phyloP scores from a whole-genome alignment of 345 rosid genomes.

The Capsella bursapastoris region DNA sequence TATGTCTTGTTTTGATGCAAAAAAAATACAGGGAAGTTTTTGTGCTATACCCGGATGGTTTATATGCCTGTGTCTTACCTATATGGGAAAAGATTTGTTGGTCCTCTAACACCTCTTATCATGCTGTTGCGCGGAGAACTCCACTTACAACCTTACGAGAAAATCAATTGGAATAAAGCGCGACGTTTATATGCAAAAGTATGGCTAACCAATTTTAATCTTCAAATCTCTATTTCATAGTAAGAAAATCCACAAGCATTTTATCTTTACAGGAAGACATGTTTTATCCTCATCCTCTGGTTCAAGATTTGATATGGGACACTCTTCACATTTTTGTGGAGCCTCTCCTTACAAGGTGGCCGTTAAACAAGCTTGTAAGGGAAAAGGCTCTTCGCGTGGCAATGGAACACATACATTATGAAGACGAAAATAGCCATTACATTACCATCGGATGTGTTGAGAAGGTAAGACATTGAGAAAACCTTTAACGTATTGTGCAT shows the following conservation, averaged over 20 bases:
- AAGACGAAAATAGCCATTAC: constrained; percentile 63
- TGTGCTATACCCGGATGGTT: constrained; percentile 63
- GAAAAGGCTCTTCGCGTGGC: constrained; percentile 57
- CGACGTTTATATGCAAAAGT: constrained; percentile 60
- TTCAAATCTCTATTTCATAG: not conserved
- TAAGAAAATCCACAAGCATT: not conserved
- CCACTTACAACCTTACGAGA: constrained; percentile 53
- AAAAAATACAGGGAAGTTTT: constrained; percentile 50
- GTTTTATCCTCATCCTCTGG: constrained; percentile 57
- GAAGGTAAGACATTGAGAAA: constrained; percentile 49
- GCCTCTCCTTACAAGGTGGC: constrained; percentile 59
- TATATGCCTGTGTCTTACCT: constrained; percentile 74
- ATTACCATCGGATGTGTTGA: constrained; percentile 61
- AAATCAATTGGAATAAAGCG: constrained; percentile 59
- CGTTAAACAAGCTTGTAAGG: constrained; percentile 58
- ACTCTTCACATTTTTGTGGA: constrained; percentile 53
- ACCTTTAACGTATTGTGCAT: not conserved
- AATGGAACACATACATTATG: constrained; percentile 64
- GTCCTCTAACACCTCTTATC: constrained; percentile 53
- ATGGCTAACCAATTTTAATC: not conserved
- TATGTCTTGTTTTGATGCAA: not conserved
- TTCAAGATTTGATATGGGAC: constrained; percentile 65
- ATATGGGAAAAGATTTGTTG: constrained; percentile 71
- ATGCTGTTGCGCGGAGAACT: constrained; percentile 59
- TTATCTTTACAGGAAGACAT: constrained; percentile 57